Evolutionary conservation across 2,329 filamentous ascomycete species (phyloP).

Genomic region (Colletotrichum tabaci): DNA sequence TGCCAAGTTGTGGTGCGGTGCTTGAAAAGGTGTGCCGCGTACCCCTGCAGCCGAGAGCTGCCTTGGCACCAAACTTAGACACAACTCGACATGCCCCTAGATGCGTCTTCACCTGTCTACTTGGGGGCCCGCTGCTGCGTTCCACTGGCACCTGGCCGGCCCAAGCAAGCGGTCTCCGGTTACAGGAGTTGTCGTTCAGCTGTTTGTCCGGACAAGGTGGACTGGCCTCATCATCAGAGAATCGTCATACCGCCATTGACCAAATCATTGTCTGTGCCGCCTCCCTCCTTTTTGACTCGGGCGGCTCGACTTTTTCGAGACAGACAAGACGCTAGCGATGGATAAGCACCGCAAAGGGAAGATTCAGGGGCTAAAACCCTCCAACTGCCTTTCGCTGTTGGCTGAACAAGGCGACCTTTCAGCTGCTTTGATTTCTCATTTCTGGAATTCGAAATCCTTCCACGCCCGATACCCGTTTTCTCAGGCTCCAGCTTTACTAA

Average conservation of each 20-base stretch:
- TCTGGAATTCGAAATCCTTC: background rate
- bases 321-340: constrained; percentile 23
- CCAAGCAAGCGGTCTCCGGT: constrained; percentile 23
- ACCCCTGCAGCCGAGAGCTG: constrained; percentile 35
- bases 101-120: background rate
- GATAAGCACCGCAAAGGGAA: constrained; percentile 9
- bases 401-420: background rate
- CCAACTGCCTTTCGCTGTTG: background rate
- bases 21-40: constrained; percentile 38
- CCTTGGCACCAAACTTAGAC: constrained; percentile 41
- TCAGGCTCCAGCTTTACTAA: background rate
- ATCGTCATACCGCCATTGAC: constrained; percentile 33
- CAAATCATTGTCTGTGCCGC: constrained; percentile 38
- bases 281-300: constrained; percentile 28
- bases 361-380: constrained; percentile 19
- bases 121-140: constrained; percentile 23
- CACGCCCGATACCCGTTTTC: background rate
- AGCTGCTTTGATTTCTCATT: background rate
- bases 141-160: constrained; percentile 20
- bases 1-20: constrained; percentile 37
- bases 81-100: constrained; percentile 36
- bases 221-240: constrained; percentile 32
- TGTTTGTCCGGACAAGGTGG: constrained; percentile 16
- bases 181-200: constrained; percentile 26
- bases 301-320: constrained; percentile 23